These are phyloP conservation scores for Leccinum arenicola DNA, from an alignment of 768 basidiomycete species.

Conservation along the genomic window DNA sequence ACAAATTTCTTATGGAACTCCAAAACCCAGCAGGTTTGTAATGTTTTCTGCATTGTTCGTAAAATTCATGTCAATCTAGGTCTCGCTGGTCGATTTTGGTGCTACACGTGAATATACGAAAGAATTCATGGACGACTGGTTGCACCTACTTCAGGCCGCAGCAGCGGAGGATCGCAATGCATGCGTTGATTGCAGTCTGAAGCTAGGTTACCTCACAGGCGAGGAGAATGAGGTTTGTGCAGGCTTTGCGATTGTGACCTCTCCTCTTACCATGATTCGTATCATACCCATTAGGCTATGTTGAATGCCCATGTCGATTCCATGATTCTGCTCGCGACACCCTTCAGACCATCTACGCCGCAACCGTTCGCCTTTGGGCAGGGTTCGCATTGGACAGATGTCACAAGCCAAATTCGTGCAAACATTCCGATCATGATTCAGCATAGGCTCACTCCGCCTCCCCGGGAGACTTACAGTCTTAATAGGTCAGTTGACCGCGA, in stretches of 20 bases:
- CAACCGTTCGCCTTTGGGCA: constrained; percentile 82
- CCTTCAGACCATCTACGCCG: constrained; percentile 63
- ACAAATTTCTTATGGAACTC: constrained; percentile 93
- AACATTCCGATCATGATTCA: constrained; percentile 89
- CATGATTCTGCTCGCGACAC: constrained; percentile 79
- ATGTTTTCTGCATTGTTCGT: neutral
- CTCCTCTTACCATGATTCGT: neutral
- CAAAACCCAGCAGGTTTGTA: constrained; percentile 53
- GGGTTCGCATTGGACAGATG: constrained; percentile 59
- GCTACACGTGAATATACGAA: constrained; percentile 85
- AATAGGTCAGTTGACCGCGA: constrained; percentile 59
- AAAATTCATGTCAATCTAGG: constrained; percentile 34
- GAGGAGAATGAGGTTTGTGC: constrained; percentile 71
- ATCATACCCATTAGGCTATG: constrained; percentile 52
- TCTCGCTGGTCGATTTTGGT: constrained; percentile 94
- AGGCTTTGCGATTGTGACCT: neutral
- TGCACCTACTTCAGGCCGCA: constrained; percentile 78
- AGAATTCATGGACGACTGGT: constrained; percentile 87
- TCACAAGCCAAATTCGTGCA: constrained; percentile 73
- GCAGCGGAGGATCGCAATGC: constrained; percentile 60
- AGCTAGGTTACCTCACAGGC: constrained; percentile 88
- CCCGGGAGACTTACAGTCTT: constrained; percentile 90
- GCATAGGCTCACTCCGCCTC: constrained; percentile 88
- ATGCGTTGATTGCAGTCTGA: constrained; percentile 72
- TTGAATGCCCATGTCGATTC: constrained; percentile 81